These are phyloP conservation scores for Millerozyma miso DNA, from an alignment of 805 yeast genomes.

Conservation along the genomic window DNA sequence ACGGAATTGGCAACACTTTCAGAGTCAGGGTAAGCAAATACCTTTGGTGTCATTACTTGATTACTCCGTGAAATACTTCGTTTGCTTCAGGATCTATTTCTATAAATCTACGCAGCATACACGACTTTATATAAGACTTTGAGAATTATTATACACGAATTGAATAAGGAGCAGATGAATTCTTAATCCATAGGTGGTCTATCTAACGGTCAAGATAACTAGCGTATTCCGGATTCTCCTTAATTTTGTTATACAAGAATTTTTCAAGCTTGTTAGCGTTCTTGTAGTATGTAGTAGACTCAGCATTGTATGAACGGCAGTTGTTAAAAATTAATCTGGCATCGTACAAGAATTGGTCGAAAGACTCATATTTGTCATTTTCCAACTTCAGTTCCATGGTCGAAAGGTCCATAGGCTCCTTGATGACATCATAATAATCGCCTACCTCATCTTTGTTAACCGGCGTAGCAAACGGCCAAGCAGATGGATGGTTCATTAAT, in stretches of 20 bases:
- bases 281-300: constrained; percentile 90
- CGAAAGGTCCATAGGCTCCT: constrained; percentile 96
- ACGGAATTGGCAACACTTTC: constrained; percentile 61
- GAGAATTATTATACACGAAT: constrained; percentile 3
- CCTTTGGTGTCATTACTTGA: constrained; percentile 28
- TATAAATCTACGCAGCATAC: not conserved
- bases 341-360: constrained; percentile 91
- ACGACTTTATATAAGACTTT: constrained; percentile 1
- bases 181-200: not conserved
- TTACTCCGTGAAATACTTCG: not conserved
- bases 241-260: constrained; percentile 74
- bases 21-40: constrained; percentile 51
- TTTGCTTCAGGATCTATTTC: not conserved
- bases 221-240: constrained; percentile 89
- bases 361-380: constrained; percentile 82
- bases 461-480: constrained; percentile 96
- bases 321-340: constrained; percentile 81
- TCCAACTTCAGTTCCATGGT: constrained; percentile 94
- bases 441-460: constrained; percentile 93
- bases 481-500: constrained; percentile 88
- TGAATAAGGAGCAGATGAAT: not conserved
- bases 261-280: constrained; percentile 93
- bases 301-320: constrained; percentile 90
- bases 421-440: constrained; percentile 92
- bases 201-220: constrained; percentile 56